Conservation (phyloP, 2,329 filamentous ascomycete genomes). For the Colletotrichum sp. region DNA sequence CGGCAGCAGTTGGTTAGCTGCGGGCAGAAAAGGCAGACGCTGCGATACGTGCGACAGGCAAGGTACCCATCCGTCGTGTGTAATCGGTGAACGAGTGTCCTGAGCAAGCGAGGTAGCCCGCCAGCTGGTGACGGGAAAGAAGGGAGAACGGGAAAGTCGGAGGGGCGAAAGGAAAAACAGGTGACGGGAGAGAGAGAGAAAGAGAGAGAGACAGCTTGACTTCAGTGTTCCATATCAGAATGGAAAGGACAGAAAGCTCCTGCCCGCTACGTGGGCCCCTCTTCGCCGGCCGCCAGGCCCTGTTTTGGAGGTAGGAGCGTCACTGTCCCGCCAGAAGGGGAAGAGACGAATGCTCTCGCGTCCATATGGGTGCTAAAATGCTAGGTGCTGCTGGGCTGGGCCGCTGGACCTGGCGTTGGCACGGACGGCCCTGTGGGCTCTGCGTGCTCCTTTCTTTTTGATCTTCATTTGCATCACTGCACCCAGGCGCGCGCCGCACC, state of each 20-base stretch:
- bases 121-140: neutral
- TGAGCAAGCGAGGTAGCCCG: neutral
- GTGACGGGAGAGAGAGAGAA: neutral
- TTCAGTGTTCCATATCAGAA: neutral
- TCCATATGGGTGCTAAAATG: neutral
- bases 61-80: neutral
- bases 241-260: neutral
- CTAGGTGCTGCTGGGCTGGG: neutral
- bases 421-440: conserved; percentile 18
- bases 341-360: neutral
- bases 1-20: neutral
- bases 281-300: neutral
- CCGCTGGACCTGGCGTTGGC: conserved; percentile 4
- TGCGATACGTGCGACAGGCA: neutral
- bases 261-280: neutral
- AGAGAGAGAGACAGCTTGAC: no score
- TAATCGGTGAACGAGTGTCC: neutral
- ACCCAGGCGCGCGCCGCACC: neutral
- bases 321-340: conserved; percentile 7
- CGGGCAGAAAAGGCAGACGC: neutral
- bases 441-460: conserved; percentile 19
- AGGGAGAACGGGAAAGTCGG: neutral
- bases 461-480: conserved; percentile 22
- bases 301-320: conserved; percentile 18
- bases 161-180: neutral